Evolutionary conservation across 192 early-diverging fungal species (phyloP).

Genomic region (Backusella psychrophila): DNA sequence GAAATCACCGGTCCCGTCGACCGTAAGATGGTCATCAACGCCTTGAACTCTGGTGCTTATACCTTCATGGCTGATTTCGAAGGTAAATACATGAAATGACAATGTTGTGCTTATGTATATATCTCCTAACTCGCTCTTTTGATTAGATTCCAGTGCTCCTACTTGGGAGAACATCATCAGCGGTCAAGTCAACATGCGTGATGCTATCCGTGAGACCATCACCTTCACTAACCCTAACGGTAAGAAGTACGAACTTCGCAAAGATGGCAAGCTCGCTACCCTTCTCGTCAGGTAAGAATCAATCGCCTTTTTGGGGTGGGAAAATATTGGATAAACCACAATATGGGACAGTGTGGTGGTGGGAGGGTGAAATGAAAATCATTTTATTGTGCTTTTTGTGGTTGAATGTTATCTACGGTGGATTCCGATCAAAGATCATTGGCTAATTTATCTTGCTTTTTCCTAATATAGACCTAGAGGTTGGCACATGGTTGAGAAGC

Average conservation of each 20-base stretch:
- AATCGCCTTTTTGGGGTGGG: background rate
- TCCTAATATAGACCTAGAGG: constrained; percentile 77
- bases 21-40: constrained; percentile 99
- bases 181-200: constrained; percentile 93
- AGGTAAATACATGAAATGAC: constrained; percentile 32
- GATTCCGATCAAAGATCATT: constrained; percentile 4
- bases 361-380: background rate
- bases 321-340: background rate
- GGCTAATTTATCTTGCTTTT: background rate
- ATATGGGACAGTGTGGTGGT: background rate
- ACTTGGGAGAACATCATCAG: constrained; percentile 93
- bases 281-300: constrained; percentile 76
- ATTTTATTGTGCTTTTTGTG: background rate
- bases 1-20: constrained; percentile 98
- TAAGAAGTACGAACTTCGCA: constrained; percentile 92
- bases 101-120: background rate
- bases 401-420: constrained; percentile 7
- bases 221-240: constrained; percentile 84
- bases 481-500: constrained; percentile 98
- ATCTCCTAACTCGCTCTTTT: background rate
- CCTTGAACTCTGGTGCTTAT: constrained; percentile 89
- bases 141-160: constrained; percentile 89
- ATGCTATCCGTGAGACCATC: constrained; percentile 88
- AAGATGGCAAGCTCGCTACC: constrained; percentile 87
- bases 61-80: constrained; percentile 99